phyloP scores from a whole-genome alignment of 495 filamentous ascomycete species.

The Aspergillus saccharolyticus region DNA sequence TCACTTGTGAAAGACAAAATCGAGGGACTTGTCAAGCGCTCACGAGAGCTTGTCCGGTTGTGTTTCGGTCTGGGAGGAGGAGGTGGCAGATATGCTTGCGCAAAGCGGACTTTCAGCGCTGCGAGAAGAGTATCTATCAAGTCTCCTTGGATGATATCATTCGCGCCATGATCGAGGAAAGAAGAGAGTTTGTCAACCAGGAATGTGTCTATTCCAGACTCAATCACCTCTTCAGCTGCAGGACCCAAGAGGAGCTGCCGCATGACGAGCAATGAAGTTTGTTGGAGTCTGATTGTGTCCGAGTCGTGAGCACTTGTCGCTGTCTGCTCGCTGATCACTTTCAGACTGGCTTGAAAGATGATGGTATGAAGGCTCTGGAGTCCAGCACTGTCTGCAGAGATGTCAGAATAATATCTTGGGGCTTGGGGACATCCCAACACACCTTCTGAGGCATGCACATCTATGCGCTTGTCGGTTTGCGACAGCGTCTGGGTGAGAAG shows the following conservation, averaged over 20 bases:
- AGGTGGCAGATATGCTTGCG: constrained; percentile 37
- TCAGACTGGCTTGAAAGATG: constrained; percentile 34
- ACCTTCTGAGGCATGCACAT: constrained; percentile 30
- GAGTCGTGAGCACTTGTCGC: constrained; percentile 9
- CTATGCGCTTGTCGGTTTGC: constrained; percentile 30
- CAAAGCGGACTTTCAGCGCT: constrained; percentile 60
- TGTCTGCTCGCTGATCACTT: constrained; percentile 25
- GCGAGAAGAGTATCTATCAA: constrained; percentile 71
- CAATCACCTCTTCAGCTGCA: constrained; percentile 57
- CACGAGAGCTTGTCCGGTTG: constrained; percentile 40
- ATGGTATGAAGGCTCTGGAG: constrained; percentile 35
- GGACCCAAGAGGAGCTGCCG: constrained; percentile 72
- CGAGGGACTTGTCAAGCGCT: constrained; percentile 43
- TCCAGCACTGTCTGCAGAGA: constrained; percentile 23
- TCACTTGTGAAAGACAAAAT: constrained; percentile 47
- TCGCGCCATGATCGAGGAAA: constrained; percentile 50
- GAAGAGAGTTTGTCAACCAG: constrained; percentile 66
- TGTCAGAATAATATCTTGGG: constrained; percentile 7
- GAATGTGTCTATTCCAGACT: constrained; percentile 64
- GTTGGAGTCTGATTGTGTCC: constrained; percentile 51
- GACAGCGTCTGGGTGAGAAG: constrained; percentile 33
- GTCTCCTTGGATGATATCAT: constrained; percentile 57
- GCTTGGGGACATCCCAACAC: constrained; percentile 7
- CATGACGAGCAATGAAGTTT: constrained; percentile 63
- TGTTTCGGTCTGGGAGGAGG: constrained; percentile 35